Evolutionary conservation across 495 filamentous ascomycete genomes (phyloP).

Genomic region (Glarea lozoyensis): DNA sequence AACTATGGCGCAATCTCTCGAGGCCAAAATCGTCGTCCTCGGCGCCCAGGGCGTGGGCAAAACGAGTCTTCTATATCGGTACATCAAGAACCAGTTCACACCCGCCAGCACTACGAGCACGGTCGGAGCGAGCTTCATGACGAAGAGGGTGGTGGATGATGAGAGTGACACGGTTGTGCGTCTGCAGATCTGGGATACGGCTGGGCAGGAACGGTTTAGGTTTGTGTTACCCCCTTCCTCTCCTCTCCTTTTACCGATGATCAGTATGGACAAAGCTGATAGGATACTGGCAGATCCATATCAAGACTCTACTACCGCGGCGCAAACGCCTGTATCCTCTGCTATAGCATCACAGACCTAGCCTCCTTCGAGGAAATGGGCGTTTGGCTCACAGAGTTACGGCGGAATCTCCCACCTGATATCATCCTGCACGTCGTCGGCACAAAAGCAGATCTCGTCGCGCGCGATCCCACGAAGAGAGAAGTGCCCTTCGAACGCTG

Average conservation of each 20-base stretch:
- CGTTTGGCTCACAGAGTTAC: constrained; percentile 67
- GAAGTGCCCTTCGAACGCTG: constrained; percentile 89
- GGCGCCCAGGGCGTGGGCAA: constrained; percentile 93
- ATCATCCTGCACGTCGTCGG: constrained; percentile 94
- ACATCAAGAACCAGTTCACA: constrained; percentile 24
- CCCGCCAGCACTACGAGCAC: constrained; percentile 65
- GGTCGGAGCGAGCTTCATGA: constrained; percentile 88
- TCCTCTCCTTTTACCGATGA: too few relatives aligned
- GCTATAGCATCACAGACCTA: constrained; percentile 87
- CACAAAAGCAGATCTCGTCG: constrained; percentile 88
- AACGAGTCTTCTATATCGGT: constrained; percentile 69
- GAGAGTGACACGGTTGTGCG: constrained; percentile 72
- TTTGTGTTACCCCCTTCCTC: constrained; percentile 2
- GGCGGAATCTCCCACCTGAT: constrained; percentile 37
- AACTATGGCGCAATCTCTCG: constrained; percentile 43
- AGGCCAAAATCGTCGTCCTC: constrained; percentile 89
- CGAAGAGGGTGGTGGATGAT: constrained; percentile 81
- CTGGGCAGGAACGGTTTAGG: constrained; percentile 92
- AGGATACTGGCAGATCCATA: constrained; percentile 43
- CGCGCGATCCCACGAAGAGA: constrained; percentile 62
- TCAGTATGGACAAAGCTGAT: too few relatives aligned
- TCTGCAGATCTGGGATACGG: constrained; percentile 90
- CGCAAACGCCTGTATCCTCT: constrained; percentile 88
- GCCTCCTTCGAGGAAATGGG: constrained; percentile 89
- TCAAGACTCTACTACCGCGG: constrained; percentile 91